Evolutionary conservation across 306 rosid species (phyloP).

Genomic region (Crataegus laevigata): DNA sequence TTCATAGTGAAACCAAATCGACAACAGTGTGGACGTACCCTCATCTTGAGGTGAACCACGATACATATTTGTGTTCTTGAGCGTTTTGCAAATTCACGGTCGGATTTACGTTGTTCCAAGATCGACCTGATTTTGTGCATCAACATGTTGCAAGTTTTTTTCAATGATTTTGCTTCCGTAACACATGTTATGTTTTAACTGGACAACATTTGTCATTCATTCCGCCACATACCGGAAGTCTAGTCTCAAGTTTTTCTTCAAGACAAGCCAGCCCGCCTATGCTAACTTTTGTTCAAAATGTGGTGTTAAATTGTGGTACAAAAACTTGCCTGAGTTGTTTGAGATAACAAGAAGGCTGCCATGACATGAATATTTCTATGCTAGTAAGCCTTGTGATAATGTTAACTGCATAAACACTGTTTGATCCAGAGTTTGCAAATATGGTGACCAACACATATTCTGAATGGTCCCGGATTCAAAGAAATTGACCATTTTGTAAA

Average conservation of each 20-base stretch:
- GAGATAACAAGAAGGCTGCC: constrained; percentile 25
- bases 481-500: constrained; percentile 17
- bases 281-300: no score
- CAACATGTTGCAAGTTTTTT: not conserved
- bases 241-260: no score
- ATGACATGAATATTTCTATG: constrained; percentile 9
- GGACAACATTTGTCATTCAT: not conserved
- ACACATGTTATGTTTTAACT: not conserved
- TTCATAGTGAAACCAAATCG: no score
- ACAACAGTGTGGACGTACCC: no score
- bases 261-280: no score
- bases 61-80: no score
- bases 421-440: constrained; percentile 28
- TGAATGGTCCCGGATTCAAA: constrained; percentile 36
- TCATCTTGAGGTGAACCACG: no score
- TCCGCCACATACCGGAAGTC: no score
- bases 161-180: not conserved
- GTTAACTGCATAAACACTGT: constrained; percentile 19
- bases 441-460: constrained; percentile 34
- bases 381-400: constrained; percentile 27
- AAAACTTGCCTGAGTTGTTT: constrained; percentile 24
- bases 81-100: no score
- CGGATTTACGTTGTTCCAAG: no score
- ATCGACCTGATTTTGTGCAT: no score
- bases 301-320: not conserved